Conservation (phyloP, 768 basidiomycete species). For the Cystobasidiopsis lactophilus region DNA sequence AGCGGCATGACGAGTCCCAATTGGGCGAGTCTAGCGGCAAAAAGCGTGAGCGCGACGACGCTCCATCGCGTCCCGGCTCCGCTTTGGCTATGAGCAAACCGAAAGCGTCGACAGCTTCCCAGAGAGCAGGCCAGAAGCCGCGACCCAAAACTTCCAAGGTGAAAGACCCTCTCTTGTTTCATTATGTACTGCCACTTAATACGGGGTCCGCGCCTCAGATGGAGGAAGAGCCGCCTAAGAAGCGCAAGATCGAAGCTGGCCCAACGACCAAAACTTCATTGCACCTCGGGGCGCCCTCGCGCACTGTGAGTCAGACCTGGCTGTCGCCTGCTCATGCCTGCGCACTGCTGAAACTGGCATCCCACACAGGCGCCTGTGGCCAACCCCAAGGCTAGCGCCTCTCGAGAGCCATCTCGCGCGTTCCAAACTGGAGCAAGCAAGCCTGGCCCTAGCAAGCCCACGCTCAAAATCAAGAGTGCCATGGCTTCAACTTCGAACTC, state of each 20-base stretch:
- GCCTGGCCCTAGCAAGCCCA: background rate
- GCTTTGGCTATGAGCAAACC: background rate
- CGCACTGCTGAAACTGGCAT: constrained; percentile 1
- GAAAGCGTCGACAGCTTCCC: constrained; percentile 23
- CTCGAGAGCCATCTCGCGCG: background rate
- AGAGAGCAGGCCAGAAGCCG: no score
- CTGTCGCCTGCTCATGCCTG: background rate
- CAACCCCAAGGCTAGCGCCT: background rate
- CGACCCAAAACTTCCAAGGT: no score
- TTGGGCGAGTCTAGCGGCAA: constrained; percentile 29
- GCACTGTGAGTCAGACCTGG: background rate
- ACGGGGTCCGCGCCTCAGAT: no score
- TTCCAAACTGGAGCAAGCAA: background rate
- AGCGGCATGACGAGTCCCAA: constrained; percentile 42
- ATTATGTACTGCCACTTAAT: no score
- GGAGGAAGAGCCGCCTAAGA: constrained; percentile 52
- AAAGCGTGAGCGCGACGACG: constrained; percentile 25
- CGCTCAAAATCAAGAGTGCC: background rate
- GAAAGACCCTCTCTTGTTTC: no score
- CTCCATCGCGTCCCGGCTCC: no score
- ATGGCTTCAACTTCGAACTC: background rate
- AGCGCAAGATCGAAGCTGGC: constrained; percentile 35
- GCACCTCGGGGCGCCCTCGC: background rate
- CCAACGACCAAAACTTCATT: background rate
- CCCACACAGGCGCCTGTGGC: no score